These are phyloP conservation scores for Kregervanrija delftensis DNA, from an alignment of 805 yeast species.

Conservation along the genomic window DNA sequence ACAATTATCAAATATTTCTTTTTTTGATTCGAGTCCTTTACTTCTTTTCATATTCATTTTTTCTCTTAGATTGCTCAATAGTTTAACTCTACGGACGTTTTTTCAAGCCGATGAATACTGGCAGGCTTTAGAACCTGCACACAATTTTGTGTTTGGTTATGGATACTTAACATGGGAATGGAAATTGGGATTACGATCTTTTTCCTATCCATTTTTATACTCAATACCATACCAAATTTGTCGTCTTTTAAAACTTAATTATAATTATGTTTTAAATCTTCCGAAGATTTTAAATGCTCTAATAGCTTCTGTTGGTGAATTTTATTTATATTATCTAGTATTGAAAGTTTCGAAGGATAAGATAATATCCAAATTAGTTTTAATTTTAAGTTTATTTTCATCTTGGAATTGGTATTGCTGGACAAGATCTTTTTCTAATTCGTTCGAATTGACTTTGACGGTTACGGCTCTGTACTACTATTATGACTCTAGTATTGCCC, in stretches of 20 bases:
- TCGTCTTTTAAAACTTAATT: constrained; percentile 28
- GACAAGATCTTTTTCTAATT: constrained; percentile 82
- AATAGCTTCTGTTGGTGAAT: constrained; percentile 69
- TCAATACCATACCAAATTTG: constrained; percentile 35
- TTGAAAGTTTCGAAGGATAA: constrained; percentile 23
- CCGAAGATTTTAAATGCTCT: constrained; percentile 71
- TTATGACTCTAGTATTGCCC: constrained; percentile 26
- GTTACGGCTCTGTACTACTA: constrained; percentile 60
- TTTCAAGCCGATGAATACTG: constrained; percentile 96
- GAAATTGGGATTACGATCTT: constrained; percentile 66
- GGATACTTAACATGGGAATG: constrained; percentile 96
- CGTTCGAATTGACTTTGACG: constrained; percentile 69
- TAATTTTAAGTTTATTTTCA: constrained; percentile 49
- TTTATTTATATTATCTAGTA: constrained; percentile 42
- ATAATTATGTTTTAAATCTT: constrained; percentile 33
- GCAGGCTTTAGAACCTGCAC: constrained; percentile 93
- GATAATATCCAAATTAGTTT: constrained; percentile 33
- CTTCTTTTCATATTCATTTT: constrained; percentile 20
- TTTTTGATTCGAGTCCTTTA: no score
- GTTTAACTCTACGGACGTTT: constrained; percentile 60
- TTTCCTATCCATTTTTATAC: constrained; percentile 72
- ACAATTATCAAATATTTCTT: no score
- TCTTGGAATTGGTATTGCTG: constrained; percentile 78
- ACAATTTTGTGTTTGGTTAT: constrained; percentile 59
- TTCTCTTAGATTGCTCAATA: constrained; percentile 50